These are phyloP conservation scores for Wickerhamomyces sp. DNA, from an alignment of 1,139 yeast genomes.

Conservation along the genomic window DNA sequence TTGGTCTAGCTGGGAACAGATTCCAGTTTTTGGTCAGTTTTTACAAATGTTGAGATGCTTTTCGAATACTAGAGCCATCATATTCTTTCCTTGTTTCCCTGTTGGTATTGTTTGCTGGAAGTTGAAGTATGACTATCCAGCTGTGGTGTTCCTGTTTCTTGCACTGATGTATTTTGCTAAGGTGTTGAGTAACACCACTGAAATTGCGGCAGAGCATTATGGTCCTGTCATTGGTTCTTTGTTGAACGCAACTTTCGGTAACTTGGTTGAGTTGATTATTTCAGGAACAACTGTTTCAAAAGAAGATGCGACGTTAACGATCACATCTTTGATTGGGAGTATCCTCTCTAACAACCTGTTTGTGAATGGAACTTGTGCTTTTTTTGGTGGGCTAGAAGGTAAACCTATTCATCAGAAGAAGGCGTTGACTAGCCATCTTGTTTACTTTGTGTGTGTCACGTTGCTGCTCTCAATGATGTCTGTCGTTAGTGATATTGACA, in stretches of 20 bases:
- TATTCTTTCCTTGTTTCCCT: slow-evolving; percentile 20
- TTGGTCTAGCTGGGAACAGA: slow-evolving; percentile 14
- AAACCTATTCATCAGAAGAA: slow-evolving; percentile 11
- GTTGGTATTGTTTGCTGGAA: slow-evolving; percentile 19
- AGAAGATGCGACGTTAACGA: slow-evolving; percentile 26
- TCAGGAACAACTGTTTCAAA: slow-evolving; percentile 24
- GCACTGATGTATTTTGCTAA: slow-evolving; percentile 23
- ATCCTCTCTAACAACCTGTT: slow-evolving; percentile 20
- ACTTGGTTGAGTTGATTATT: slow-evolving; percentile 46
- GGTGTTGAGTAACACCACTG: slow-evolving; percentile 21
- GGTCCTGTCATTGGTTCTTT: slow-evolving; percentile 78
- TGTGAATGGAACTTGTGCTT: slow-evolving; percentile 21
- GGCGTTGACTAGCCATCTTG: slow-evolving; percentile 16
- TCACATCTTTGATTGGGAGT: slow-evolving; percentile 21
- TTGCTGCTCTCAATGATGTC: slow-evolving; percentile 17
- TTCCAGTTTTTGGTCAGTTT: slow-evolving; percentile 11
- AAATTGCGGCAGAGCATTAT: slow-evolving; percentile 21
- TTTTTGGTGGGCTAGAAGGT: slow-evolving; percentile 23
- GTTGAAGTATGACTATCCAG: slow-evolving; percentile 11
- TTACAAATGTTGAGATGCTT: slow-evolving; percentile 16
- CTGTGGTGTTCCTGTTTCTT: slow-evolving; percentile 20
- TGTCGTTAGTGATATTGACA: slow-evolving; percentile 16
- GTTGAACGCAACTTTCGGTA: slow-evolving; percentile 92
- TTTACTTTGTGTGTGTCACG: slow-evolving; percentile 17
- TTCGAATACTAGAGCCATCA: slow-evolving; percentile 16